These are phyloP conservation scores for Suhomyces sp. DNA, from an alignment of 805 yeast genomes.

Conservation along the genomic window DNA sequence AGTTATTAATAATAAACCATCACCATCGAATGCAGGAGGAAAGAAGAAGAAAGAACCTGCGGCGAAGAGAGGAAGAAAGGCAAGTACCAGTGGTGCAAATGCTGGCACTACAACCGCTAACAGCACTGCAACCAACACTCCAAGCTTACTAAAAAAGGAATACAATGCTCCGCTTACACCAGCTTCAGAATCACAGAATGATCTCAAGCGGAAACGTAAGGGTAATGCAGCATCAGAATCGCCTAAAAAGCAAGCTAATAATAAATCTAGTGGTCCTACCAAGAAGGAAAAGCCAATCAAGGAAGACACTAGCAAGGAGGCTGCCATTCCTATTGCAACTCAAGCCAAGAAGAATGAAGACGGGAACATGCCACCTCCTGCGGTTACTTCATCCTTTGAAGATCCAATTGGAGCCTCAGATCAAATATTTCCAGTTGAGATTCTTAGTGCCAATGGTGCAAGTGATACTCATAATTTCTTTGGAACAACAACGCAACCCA, in stretches of 20 bases:
- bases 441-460: conserved; percentile 21
- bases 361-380: conserved; percentile 24
- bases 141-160: conserved; percentile 34
- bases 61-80: conserved; percentile 33
- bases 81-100: conserved; percentile 21
- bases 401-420: conserved; percentile 25
- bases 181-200: conserved; percentile 35
- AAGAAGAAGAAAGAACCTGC: conserved; percentile 33
- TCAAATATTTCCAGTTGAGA: conserved; percentile 36
- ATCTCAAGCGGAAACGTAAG: conserved; percentile 31
- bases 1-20: conserved; percentile 31
- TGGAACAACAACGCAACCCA: conserved; percentile 15
- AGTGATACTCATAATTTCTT: conserved; percentile 22
- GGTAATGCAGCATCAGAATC: conserved; percentile 28
- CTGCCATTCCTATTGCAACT: conserved; percentile 6
- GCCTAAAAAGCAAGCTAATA: conserved; percentile 30
- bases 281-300: conserved; percentile 27
- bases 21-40: conserved; percentile 24
- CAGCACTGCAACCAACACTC: conserved; percentile 17
- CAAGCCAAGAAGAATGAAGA: conserved; percentile 21
- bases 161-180: conserved; percentile 42
- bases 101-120: conserved; percentile 12
- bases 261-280: conserved; percentile 10
- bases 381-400: conserved; percentile 11
- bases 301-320: conserved; percentile 26